Conservation (phyloP, 176 grass and related monocot genomes). For the Lolium multiflorum region DNA sequence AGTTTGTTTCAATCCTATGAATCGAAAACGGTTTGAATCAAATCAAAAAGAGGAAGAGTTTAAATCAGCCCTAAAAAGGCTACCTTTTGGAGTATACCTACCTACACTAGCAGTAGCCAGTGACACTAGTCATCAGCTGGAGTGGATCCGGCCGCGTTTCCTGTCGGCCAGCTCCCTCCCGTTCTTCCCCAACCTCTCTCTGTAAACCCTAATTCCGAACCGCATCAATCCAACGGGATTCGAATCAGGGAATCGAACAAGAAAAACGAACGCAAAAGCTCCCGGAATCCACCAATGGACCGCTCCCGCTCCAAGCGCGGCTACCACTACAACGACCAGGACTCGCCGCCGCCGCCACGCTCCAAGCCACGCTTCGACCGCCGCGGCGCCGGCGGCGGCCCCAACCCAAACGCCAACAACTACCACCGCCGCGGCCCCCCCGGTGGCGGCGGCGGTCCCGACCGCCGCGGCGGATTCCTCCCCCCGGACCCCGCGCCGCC, state of each 20-base stretch:
- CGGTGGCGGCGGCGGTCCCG: constrained; percentile 36
- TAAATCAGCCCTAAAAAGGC: too few relatives aligned
- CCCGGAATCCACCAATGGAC: constrained; percentile 55
- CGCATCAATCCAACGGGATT: constrained; percentile 7
- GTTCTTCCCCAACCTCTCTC: neutral
- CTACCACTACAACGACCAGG: constrained; percentile 70
- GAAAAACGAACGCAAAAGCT: neutral
- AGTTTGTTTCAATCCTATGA: too few relatives aligned
- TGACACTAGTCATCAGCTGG: neutral
- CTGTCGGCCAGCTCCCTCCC: neutral
- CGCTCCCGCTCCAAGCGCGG: constrained; percentile 87
- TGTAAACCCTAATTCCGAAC: constrained; percentile 51
- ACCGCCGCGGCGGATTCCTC: constrained; percentile 59
- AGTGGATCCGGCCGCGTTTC: neutral
- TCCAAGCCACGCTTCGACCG: constrained; percentile 84
- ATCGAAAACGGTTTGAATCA: too few relatives aligned
- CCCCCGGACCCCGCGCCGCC: constrained; percentile 44
- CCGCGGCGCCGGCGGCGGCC: constrained; percentile 48
- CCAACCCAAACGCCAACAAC: constrained; percentile 48
- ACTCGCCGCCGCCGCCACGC: constrained; percentile 79
- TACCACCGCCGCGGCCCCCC: constrained; percentile 52
- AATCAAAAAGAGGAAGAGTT: too few relatives aligned
- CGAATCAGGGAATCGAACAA: constrained; percentile 37
- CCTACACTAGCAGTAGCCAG: too few relatives aligned
- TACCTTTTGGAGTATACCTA: too few relatives aligned